phyloP scores from a whole-genome alignment of 495 filamentous ascomycete species.

The Apodospora peruviana region DNA sequence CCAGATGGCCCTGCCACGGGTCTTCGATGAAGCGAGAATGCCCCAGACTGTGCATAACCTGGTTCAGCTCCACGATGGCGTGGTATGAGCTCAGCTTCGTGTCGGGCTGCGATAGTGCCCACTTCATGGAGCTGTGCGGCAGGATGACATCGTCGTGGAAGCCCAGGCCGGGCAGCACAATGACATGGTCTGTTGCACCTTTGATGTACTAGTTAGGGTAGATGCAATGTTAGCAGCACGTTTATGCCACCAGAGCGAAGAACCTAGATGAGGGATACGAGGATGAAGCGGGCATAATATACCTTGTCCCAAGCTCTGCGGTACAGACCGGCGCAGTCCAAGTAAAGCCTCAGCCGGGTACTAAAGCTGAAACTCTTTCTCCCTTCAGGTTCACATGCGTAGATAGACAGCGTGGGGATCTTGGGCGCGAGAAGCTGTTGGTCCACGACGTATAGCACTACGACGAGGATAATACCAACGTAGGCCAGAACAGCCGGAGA shows the following conservation, averaged over 20 bases:
- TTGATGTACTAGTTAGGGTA: too few species aligned
- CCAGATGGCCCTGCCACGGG: too few species aligned
- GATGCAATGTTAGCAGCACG: too few species aligned
- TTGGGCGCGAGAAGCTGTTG: too few species aligned
- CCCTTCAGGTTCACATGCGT: too few species aligned
- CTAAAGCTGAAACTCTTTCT: neutral
- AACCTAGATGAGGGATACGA: neutral
- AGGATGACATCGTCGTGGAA: constrained; percentile 28
- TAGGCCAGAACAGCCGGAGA: too few species aligned
- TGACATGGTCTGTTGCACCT: too few species aligned
- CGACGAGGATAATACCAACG: too few species aligned
- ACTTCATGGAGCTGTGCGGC: constrained; percentile 13
- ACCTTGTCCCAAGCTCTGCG: neutral
- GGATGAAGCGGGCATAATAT: neutral
- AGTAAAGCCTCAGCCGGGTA: neutral
- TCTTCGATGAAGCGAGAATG: too few species aligned
- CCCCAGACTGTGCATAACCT: constrained; percentile 13
- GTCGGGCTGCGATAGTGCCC: constrained; percentile 16
- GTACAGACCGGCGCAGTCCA: neutral
- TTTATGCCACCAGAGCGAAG: neutral
- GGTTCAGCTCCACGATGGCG: constrained; percentile 6
- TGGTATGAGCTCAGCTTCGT: constrained; percentile 6
- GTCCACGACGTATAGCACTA: too few species aligned
- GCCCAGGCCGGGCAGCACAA: constrained; percentile 31
- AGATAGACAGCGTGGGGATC: too few species aligned